Evolutionary conservation across 345 rosid species (phyloP).

Genomic region (Gossypium stocksii): DNA sequence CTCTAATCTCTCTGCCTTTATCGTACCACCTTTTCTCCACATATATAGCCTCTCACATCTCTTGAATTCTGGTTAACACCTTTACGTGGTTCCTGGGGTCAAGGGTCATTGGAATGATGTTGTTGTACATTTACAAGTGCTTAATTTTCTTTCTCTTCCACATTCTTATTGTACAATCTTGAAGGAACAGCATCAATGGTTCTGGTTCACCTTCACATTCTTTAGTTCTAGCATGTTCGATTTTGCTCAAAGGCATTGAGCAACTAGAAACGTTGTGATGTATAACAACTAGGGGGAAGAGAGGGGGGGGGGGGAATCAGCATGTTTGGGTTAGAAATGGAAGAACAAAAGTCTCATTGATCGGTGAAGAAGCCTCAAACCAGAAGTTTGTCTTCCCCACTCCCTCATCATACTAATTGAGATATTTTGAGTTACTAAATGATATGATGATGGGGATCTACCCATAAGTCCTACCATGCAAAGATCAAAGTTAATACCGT

Average conservation of each 20-base stretch:
- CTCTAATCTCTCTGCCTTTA: background rate
- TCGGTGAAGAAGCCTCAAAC: background rate
- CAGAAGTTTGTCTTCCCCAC: background rate
- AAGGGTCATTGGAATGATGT: constrained; percentile 32
- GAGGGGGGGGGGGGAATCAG: background rate
- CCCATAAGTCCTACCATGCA: background rate
- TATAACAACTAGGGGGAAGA: background rate
- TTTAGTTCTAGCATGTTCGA: background rate
- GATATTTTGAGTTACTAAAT: background rate
- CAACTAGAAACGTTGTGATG: background rate
- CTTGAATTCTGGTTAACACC: constrained; percentile 50
- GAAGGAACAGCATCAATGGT: background rate
- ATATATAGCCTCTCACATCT: constrained; percentile 54
- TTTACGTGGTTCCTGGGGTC: constrained; percentile 56
- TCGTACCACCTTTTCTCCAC: background rate
- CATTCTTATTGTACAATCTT: background rate
- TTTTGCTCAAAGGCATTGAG: background rate
- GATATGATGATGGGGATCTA: background rate
- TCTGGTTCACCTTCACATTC: background rate
- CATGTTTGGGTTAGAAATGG: background rate
- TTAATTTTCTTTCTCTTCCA: background rate
- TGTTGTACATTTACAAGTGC: constrained; percentile 36
- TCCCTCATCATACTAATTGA: background rate
- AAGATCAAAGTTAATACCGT: constrained; percentile 37
- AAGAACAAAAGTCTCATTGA: background rate